Evolutionary conservation across 371 early-diverging fungal species (phyloP).

Genomic region (Mortierella sp.): DNA sequence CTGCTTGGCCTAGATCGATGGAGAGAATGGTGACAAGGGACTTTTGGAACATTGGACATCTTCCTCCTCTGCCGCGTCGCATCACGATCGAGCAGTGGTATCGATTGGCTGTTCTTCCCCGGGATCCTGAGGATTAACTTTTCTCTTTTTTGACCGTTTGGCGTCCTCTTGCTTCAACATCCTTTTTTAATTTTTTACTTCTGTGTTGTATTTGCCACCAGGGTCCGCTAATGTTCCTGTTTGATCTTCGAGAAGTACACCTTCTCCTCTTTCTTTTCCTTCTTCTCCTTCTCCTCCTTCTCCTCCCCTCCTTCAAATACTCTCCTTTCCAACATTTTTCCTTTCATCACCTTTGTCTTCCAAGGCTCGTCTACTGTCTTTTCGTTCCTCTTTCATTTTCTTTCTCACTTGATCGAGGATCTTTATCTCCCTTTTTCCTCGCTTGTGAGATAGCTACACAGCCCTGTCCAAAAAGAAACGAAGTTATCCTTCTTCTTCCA

Average conservation of each 20-base stretch:
- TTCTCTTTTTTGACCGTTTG: not conserved
- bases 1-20: slow-evolving; percentile 34
- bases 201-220: too few relatives aligned
- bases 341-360: too few relatives aligned
- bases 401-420: too few relatives aligned
- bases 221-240: too few relatives aligned
- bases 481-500: not conserved
- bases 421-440: too few relatives aligned
- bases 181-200: not conserved
- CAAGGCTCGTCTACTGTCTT: too few relatives aligned
- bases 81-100: slow-evolving; percentile 46
- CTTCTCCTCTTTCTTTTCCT: too few relatives aligned
- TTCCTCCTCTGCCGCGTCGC: slow-evolving; percentile 27
- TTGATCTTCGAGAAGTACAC: too few relatives aligned
- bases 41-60: slow-evolving; percentile 23
- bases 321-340: too few relatives aligned
- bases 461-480: not conserved
- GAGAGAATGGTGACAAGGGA: slow-evolving; percentile 28
- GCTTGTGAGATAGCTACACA: too few relatives aligned
- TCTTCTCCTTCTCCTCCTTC: too few relatives aligned
- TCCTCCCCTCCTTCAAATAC: not conserved
- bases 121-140: not conserved
- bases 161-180: not conserved
- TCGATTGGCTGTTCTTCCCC: slow-evolving; percentile 18
- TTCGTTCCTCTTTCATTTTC: too few relatives aligned